These are phyloP conservation scores for Adiantum capillusveneris DNA, from an alignment of 75 land plant genomes.

Conservation along the genomic window DNA sequence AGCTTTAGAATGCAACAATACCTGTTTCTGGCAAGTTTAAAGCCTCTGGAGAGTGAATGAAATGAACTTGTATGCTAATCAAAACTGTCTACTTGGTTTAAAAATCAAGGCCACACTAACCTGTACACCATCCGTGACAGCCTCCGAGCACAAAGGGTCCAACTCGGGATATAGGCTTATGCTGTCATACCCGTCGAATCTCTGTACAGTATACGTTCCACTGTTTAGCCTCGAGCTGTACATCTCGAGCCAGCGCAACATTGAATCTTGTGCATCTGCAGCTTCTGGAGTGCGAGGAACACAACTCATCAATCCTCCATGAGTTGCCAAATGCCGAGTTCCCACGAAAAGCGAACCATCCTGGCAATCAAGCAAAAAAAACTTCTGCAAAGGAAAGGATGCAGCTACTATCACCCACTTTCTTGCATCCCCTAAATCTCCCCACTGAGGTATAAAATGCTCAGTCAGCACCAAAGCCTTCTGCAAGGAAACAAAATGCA, in stretches of 20 bases:
- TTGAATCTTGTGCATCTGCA: constrained; percentile 40
- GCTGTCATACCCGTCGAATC: constrained; percentile 20
- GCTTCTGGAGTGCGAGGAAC: constrained; percentile 16
- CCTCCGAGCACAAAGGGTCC: constrained; percentile 61
- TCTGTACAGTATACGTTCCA: constrained; percentile 49
- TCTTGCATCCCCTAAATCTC: constrained; percentile 12
- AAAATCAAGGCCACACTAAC: no score
- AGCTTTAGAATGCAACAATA: neutral
- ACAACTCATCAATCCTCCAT: constrained; percentile 82
- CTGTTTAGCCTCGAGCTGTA: constrained; percentile 51
- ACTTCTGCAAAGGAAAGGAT: constrained; percentile 38
- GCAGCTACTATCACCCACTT: constrained; percentile 60
- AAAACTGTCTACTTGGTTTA: no score
- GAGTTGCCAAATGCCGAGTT: constrained; percentile 36
- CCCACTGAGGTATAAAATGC: constrained; percentile 1
- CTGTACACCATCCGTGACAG: constrained; percentile 83
- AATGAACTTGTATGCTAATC: no score
- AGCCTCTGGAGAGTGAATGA: neutral
- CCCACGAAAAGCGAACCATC: constrained; percentile 84
- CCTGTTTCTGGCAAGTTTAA: neutral
- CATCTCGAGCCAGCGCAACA: constrained; percentile 88
- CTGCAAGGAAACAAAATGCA: constrained; percentile 50
- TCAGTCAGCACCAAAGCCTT: constrained; percentile 36
- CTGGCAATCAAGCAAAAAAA: constrained; percentile 64
- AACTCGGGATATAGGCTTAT: constrained; percentile 65